These are phyloP conservation scores for Bullera alba DNA, from an alignment of 768 basidiomycete species.

Conservation along the genomic window DNA sequence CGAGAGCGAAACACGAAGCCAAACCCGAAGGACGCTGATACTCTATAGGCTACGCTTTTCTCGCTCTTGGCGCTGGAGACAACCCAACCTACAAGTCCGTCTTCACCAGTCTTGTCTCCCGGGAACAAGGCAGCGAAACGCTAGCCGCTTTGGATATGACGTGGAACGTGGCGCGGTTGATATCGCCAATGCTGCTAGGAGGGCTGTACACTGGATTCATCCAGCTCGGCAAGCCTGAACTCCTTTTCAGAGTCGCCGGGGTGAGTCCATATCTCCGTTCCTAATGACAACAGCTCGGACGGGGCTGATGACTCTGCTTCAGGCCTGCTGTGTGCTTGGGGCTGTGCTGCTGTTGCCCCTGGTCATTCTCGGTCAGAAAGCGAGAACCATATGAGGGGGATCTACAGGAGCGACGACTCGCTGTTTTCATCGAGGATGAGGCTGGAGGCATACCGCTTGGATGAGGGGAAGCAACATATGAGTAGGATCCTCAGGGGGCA, in stretches of 20 bases:
- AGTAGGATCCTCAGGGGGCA: too few species aligned
- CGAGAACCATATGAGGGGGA: too few species aligned
- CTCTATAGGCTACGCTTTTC: constrained; percentile 18
- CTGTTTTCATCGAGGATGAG: too few species aligned
- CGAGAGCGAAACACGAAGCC: too few species aligned
- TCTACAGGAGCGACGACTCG: too few species aligned
- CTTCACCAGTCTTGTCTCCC: constrained; percentile 28
- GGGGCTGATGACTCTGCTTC: background rate
- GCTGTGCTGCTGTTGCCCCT: constrained; percentile 8
- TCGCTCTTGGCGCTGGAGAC: constrained; percentile 36
- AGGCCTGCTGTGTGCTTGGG: constrained; percentile 13
- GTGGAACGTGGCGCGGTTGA: constrained; percentile 24
- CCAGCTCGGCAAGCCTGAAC: constrained; percentile 28
- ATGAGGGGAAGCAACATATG: too few species aligned
- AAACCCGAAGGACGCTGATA: background rate
- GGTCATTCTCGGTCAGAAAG: too few species aligned
- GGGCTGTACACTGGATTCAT: constrained; percentile 32
- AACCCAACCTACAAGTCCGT: constrained; percentile 40
- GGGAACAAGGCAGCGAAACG: constrained; percentile 30
- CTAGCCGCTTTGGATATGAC: constrained; percentile 41
- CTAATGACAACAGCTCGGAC: background rate
- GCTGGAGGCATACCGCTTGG: too few species aligned
- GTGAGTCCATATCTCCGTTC: constrained; percentile 14
- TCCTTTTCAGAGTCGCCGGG: constrained; percentile 32
- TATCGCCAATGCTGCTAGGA: constrained; percentile 32